Base-by-base conservation (phyloP, 2,329 filamentous ascomycete genomes). In the Aureobasidium sp. region DNA sequence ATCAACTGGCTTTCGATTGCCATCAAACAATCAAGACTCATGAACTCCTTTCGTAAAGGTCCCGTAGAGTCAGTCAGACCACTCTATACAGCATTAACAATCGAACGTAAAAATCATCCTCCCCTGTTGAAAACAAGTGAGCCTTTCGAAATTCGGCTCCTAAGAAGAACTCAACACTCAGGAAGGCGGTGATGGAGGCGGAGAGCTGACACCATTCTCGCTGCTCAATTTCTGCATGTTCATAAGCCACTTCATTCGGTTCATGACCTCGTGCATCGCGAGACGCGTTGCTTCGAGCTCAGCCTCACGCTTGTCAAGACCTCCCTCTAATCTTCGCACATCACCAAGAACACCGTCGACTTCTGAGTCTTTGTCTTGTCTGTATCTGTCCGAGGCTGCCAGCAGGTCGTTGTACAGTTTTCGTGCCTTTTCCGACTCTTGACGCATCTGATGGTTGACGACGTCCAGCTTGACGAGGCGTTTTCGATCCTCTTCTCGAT, bases 211-310 rank as follows among this genome's bases (percentile, higher is more conserved):
- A 12, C 55, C 44, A n/a, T 55, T 40, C 39, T 53, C 34, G 27
- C 22, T 47, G 48, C 29, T 17, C 47, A 57, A 24, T 56, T 79
- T 70, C 70, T 86, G 83, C 48, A 86, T 77, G 50, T 78, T 81
- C 58, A 90, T 75, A 12, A 86, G 84, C 86, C 86, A 90, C 63
- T 74, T 80, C 67, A 90, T 75, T 71, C 88, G 81, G 57, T 81
- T 75, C 47, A 86, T 71, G n/a, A 79, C 78, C 60, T 79, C 73
- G 59, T 75, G 74, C 38, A 83, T 71, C 62, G 84, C 79, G 32
- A 75, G 68, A n/a, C 85, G 69, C 22, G 80, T 72, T 54, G 67
- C 68, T 57, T 81, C 74, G 60, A 86, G 84, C 62, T 85, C 78
- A 22, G 75, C 70, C 63, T 87, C 84, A 57, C 80, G 75, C 58